Evolutionary conservation across 106 monocot genomes (phyloP), one percentile per base, ranked within the genome.

Genomic region (Dendrobium nobile): DNA sequence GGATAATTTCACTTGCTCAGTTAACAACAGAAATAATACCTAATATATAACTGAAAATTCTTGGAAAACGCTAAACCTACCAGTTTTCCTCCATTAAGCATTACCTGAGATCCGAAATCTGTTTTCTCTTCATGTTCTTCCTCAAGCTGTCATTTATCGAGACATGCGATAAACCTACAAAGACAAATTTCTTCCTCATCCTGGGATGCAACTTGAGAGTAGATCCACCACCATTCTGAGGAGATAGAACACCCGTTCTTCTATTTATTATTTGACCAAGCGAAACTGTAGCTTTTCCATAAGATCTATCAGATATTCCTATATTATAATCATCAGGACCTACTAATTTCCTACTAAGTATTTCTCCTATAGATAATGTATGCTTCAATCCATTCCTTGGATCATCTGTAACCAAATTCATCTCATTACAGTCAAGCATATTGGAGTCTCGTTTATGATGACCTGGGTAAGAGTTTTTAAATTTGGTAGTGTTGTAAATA

Each of bases 341-440:
- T 41, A 80, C 76, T 83, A 96, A 76, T 56, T 93, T 96, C 87
- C 83, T 86, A 47, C 91, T 87, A n/a, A 96, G 84, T 77, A 96
- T 96, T 75, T 96, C 91, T 75, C 96, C 93, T 4, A 96, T 91
- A 0, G 93, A 90, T 81, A 93, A 43, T n/a, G 93, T 78, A n/a
- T 86, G 89, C 76, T 77, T 84, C 68, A 73, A 42, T 41, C 74
- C 72, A 64, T 5, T 73, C 78, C 75, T 85, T 2, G 86, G 75
- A 54, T 9, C 41, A 73, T 88, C 87, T 77, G 77, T 55, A 22
- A 75, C 59, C 51, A 82, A 51, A 67, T 41, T 79, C 18, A 40
- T 27, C 43, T 78, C 81, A 56, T 87, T 87, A 3, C 77, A 5
- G 75, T 92, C 83, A 8, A 84, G 80, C 70, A 77, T 85, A 26